Base-by-base conservation (phyloP, 1,284 basidiomycete species). In the Trichosporon coremiiforme region DNA sequence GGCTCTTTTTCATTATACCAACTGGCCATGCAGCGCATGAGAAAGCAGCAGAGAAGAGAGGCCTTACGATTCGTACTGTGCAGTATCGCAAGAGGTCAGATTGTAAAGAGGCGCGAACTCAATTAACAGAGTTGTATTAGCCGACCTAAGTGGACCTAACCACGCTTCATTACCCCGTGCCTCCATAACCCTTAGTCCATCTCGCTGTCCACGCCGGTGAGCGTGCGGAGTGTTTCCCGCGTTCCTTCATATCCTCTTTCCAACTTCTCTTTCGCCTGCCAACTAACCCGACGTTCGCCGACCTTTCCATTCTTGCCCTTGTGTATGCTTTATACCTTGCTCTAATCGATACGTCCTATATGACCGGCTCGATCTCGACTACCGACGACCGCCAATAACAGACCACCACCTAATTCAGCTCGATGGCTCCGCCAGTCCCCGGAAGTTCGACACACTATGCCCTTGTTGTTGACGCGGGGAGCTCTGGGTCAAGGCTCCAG, bases 381-480 rank as follows among this genome's bases (percentile, higher is more conserved):
- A 7, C 31, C 57, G 57, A 62, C 57, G 4, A 17, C n/a, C 57
- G 57, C 57, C 57, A 35, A 62, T 62, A 62, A n/a, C 57, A n/a
- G 20, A 62, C 15, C 57, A 13, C 57, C 29, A n/a, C 57, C 17
- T 62, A 22, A 62, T 33, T 20, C 63, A 64, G 36, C 68, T n/a
- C 57, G 20, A 84, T 84, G 83, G 75, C 82, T 9, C 83, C 83
- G 4, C 79, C 81, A 1, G 64, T 80, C 25, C 66, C 79, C 17
- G 68, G 78, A 2, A 84, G 87, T 69, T 89, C 89, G 68, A 90
- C 93, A 74, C 90, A 91, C 76, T 99, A 96, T 84, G 95, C 94
- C 65, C 90, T 99, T 72, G 94, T 99, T 70, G 92, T 99, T 81
- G 96, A 99, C 86, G 96, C 96, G 77, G 96, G 96, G 74, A 97